Evolutionary conservation across 2,329 filamentous ascomycete species (phyloP).

Genomic region (Alternaria postmessia): DNA sequence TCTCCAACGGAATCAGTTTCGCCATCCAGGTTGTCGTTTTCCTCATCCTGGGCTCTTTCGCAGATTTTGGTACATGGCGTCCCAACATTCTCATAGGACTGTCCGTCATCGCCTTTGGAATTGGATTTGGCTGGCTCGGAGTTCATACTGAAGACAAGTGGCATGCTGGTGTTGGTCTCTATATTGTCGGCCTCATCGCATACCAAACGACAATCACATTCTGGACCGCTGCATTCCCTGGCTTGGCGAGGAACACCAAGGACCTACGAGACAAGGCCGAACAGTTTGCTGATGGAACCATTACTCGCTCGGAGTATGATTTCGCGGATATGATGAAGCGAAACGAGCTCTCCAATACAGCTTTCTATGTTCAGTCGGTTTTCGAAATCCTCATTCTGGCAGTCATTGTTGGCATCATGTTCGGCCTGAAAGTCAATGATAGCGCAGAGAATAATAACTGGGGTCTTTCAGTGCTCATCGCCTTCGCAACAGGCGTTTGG

Average conservation of each 20-base stretch:
- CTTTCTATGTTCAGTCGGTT: conserved; percentile 70
- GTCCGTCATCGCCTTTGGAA: conserved; percentile 59
- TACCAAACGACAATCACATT: conserved; percentile 74
- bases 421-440: conserved; percentile 67
- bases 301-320: conserved; percentile 68
- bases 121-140: conserved; percentile 72
- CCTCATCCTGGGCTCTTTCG: conserved; percentile 61
- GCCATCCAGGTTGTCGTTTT: conserved; percentile 69
- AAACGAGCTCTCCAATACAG: conserved; percentile 69
- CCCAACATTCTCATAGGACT: conserved; percentile 68
- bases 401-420: conserved; percentile 53
- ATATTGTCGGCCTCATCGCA: conserved; percentile 71
- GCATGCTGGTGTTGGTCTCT: conserved; percentile 67
- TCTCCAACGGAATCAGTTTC: conserved; percentile 73
- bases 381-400: conserved; percentile 62
- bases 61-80: conserved; percentile 70
- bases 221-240: conserved; percentile 70
- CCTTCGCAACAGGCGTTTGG: conserved; percentile 71
- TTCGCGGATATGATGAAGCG: conserved; percentile 60
- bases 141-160: conserved; percentile 68
- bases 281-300: conserved; percentile 56
- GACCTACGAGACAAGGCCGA: conserved; percentile 63
- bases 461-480: conserved; percentile 70
- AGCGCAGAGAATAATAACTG: conserved; percentile 70
- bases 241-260: conserved; percentile 63